Conservation (phyloP, 2,329 filamentous ascomycete genomes). For the Diaporthe sp. region DNA sequence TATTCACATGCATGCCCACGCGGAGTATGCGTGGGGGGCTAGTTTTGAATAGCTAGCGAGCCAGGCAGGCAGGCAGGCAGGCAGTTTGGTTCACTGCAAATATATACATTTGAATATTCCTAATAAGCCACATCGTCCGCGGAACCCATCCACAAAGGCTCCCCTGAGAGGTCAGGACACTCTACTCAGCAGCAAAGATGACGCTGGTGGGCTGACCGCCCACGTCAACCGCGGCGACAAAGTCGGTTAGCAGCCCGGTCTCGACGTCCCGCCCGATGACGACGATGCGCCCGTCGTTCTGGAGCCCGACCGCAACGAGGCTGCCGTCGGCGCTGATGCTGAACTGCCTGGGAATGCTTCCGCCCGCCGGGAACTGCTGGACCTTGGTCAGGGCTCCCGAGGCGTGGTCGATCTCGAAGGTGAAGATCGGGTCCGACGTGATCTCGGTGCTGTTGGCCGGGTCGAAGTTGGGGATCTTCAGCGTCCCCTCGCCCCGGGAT, state of each 20-base stretch:
- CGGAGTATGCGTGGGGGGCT: conserved; percentile 7
- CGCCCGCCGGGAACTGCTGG: conserved; percentile 72
- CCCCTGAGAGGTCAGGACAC: not conserved
- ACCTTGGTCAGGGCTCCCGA: conserved; percentile 67
- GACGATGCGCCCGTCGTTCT: conserved; percentile 68
- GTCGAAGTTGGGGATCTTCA: conserved; percentile 55
- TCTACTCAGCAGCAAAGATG: conserved; percentile 48
- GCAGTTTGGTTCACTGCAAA: conserved; percentile 48
- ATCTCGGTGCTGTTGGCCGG: conserved; percentile 54
- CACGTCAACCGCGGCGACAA: conserved; percentile 54
- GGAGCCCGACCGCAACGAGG: conserved; percentile 73
- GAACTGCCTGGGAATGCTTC: conserved; percentile 74
- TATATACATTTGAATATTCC: conserved; percentile 16
- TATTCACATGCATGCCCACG: not conserved
- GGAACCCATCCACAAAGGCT: not conserved
- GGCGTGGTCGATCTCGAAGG: conserved; percentile 63
- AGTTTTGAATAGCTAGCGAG: not conserved
- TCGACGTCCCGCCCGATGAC: conserved; percentile 68
- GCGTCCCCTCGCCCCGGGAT: conserved; percentile 71
- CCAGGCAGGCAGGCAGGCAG: not conserved
- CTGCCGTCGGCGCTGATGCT: conserved; percentile 72
- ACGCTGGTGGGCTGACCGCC: conserved; percentile 57
- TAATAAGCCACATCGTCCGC: not conserved
- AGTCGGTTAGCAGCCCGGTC: conserved; percentile 66
- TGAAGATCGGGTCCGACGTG: conserved; percentile 72